phyloP scores from a whole-genome alignment of 106 monocot species.

The Dendrobium catenatum region DNA sequence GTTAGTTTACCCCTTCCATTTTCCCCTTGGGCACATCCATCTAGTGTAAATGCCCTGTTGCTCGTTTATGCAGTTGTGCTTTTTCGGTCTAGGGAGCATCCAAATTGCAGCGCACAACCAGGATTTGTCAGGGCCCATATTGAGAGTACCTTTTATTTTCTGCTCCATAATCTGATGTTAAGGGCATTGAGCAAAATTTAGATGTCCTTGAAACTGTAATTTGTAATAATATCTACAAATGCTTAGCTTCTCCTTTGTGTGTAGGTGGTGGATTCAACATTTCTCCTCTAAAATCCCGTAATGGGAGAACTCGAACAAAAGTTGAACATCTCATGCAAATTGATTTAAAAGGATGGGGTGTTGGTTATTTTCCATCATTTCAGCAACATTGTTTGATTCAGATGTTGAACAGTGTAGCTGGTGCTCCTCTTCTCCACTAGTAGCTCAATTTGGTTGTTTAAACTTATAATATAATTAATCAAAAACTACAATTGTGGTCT shows the following conservation, averaged over 20 bases:
- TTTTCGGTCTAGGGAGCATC: constrained; percentile 80
- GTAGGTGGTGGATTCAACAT: constrained; percentile 95
- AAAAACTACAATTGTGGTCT: background rate
- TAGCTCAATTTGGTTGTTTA: constrained; percentile 2
- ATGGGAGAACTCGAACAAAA: constrained; percentile 72
- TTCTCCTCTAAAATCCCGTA: constrained; percentile 68
- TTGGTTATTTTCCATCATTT: constrained; percentile 73
- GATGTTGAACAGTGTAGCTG: constrained; percentile 87
- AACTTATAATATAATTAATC: background rate
- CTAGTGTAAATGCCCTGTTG: constrained; percentile 1
- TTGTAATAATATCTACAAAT: background rate
- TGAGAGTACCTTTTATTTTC: constrained; percentile 50
- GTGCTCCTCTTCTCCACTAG: constrained; percentile 24
- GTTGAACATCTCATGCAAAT: constrained; percentile 98
- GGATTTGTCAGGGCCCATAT: constrained; percentile 85
- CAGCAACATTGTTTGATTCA: constrained; percentile 93
- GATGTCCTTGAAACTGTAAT: background rate
- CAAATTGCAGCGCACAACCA: constrained; percentile 68
- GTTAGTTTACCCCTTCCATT: background rate
- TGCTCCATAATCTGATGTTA: background rate
- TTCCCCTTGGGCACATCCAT: constrained; percentile 3
- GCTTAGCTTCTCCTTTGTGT: constrained; percentile 1
- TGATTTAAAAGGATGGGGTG: constrained; percentile 89
- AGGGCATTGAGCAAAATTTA: background rate
- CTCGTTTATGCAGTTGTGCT: constrained; percentile 63